These are phyloP conservation scores for Ceratocystis alfenasii DNA, from an alignment of 2,329 filamentous ascomycete genomes.

Conservation along the genomic window DNA sequence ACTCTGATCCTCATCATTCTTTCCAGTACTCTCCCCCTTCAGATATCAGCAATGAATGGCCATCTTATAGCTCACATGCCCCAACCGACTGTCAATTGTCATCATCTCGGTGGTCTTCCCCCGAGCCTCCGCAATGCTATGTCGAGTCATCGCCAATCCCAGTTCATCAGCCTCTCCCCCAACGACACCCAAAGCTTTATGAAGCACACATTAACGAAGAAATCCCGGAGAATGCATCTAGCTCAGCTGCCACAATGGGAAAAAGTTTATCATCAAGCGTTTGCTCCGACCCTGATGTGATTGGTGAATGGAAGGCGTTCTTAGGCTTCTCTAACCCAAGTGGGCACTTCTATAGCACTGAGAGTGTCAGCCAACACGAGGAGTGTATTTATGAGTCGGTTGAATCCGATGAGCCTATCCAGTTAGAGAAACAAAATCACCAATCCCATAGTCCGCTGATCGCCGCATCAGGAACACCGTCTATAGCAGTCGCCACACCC, in stretches of 20 bases:
- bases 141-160: slow-evolving; percentile 16
- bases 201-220: neutral
- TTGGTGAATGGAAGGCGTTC: slow-evolving; percentile 15
- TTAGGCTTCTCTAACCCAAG: slow-evolving; percentile 13
- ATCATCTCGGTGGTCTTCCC: neutral
- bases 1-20: neutral
- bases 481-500: neutral
- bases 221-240: neutral
- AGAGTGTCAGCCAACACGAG: neutral
- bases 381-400: neutral
- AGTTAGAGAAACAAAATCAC: neutral
- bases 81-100: neutral
- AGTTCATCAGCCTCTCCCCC: slow-evolving; percentile 15
- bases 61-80: neutral
- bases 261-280: slow-evolving; percentile 11
- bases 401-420: neutral
- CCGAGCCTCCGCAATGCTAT: neutral
- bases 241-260: slow-evolving; percentile 5
- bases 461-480: neutral
- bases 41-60: neutral
- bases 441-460: neutral
- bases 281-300: slow-evolving; percentile 10
- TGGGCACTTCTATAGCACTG: neutral
- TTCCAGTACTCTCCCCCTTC: neutral
- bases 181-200: slow-evolving; percentile 2